Percentiles rank a stretch among this genome's conserved stretches.
Evolutionary conservation across 106 monocot species (phyloP).

Genomic region (Vanilla planifolia): DNA sequence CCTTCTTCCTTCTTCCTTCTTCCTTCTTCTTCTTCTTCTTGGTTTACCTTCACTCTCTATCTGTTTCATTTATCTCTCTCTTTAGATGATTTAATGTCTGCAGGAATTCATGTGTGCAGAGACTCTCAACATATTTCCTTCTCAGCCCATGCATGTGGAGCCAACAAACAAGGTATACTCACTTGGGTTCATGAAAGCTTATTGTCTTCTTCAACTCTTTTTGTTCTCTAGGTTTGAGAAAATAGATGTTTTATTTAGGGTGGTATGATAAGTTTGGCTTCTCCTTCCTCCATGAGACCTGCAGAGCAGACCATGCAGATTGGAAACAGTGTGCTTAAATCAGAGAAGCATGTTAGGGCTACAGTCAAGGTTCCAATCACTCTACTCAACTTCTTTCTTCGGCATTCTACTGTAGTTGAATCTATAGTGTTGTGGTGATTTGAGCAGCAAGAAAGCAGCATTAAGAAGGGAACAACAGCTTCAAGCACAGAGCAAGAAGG

Average conservation of each 20-base stretch:
- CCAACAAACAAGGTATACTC: slow-evolving; percentile 57
- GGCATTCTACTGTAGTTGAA: too few species aligned
- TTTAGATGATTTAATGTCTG: slow-evolving; percentile 38
- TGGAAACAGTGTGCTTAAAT: slow-evolving; percentile 22
- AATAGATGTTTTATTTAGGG: slow-evolving; percentile 11
- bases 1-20: not conserved
- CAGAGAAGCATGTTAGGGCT: slow-evolving; percentile 40
- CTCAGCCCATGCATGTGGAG: slow-evolving; percentile 84
- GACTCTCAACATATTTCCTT: slow-evolving; percentile 84
- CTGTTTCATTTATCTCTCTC: slow-evolving; percentile 4
- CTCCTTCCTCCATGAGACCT: slow-evolving; percentile 34
- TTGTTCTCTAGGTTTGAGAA: not conserved
- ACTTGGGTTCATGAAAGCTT: not conserved
- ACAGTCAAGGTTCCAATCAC: slow-evolving; percentile 10
- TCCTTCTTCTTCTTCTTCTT: not conserved
- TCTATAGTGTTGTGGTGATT: not conserved
- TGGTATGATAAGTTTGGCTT: slow-evolving; percentile 29
- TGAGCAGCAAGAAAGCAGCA: slow-evolving; percentile 30
- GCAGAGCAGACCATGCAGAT: slow-evolving; percentile 46
- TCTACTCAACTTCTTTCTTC: too few species aligned
- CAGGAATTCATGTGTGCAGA: slow-evolving; percentile 76
- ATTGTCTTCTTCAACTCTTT: not conserved
- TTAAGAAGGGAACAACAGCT: slow-evolving; percentile 25
- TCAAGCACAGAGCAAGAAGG: slow-evolving; percentile 56
- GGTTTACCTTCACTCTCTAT: not conserved